phyloP scores from a whole-genome alignment of 495 filamentous ascomycete species.

The Umbilicaria muhlenbergii region DNA sequence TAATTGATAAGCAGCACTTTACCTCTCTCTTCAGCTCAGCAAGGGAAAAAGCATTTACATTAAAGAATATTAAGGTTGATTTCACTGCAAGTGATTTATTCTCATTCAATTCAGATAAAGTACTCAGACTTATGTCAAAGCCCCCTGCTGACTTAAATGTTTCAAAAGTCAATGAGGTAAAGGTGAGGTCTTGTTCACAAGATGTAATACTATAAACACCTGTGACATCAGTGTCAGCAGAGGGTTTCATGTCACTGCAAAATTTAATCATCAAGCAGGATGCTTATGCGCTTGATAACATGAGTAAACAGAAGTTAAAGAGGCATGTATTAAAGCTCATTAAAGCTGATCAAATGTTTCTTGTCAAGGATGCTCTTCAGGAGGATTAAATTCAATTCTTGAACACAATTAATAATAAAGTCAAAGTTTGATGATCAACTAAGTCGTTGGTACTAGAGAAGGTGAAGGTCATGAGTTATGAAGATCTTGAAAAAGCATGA shows the following conservation, averaged over 20 bases:
- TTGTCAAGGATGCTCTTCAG: conserved; percentile 17
- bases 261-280: conserved; percentile 15
- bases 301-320: conserved; percentile 11
- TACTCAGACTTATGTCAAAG: conserved; percentile 14
- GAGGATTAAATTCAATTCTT: conserved; percentile 15
- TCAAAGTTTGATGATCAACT: conserved; percentile 13
- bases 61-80: conserved; percentile 16
- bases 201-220: conserved; percentile 13
- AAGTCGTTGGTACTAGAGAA: conserved; percentile 13
- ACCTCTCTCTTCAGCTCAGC: conserved; percentile 17
- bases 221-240: conserved; percentile 13
- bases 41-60: conserved; percentile 15
- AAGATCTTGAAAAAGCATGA: conserved; percentile 21
- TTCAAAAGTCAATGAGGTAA: conserved; percentile 10
- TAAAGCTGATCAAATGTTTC: conserved; percentile 15
- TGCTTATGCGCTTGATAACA: conserved; percentile 11
- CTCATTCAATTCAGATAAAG: conserved; percentile 18
- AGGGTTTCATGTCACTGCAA: conserved; percentile 14
- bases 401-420: conserved; percentile 16
- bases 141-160: conserved; percentile 11
- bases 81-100: conserved; percentile 17
- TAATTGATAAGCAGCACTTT: conserved; percentile 17
- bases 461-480: conserved; percentile 20
- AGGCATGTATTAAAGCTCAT: conserved; percentile 11
- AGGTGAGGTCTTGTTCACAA: conserved; percentile 12